A percentile compares a stretch with the other conserved stretches of the same genome.
phyloP scores from a whole-genome alignment of 78 protist genomes.

The Dictyostelium discoideum region dicty_2.7 NC_007089.4:5716001-5716500 shows the following conservation, averaged over 20 bases:
- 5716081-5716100: slow-evolving; percentile 24
- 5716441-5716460: slow-evolving; percentile 16
- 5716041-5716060: slow-evolving; percentile 14
- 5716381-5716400: neutral
- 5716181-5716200: slow-evolving; percentile 19
- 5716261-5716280: slow-evolving; percentile 24
- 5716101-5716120: slow-evolving; percentile 4
- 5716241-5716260: neutral
- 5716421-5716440: neutral
- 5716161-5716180: neutral
- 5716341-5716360: neutral
- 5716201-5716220: slow-evolving; percentile 22
- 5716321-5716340: slow-evolving; percentile 32
- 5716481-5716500: slow-evolving; percentile 1
- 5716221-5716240: slow-evolving; percentile 42
- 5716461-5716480: neutral
- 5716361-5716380: slow-evolving; percentile 41
- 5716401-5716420: slow-evolving; percentile 18
- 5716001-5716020: neutral
- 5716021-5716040: neutral
- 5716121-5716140: neutral
- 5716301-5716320: slow-evolving; percentile 30
- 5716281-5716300: slow-evolving; percentile 12
- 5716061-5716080: slow-evolving; percentile 1
- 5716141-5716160: slow-evolving; percentile 11